Conservation (phyloP, 495 filamentous ascomycete species). For the Diplogelasinospora grovesii region DNA sequence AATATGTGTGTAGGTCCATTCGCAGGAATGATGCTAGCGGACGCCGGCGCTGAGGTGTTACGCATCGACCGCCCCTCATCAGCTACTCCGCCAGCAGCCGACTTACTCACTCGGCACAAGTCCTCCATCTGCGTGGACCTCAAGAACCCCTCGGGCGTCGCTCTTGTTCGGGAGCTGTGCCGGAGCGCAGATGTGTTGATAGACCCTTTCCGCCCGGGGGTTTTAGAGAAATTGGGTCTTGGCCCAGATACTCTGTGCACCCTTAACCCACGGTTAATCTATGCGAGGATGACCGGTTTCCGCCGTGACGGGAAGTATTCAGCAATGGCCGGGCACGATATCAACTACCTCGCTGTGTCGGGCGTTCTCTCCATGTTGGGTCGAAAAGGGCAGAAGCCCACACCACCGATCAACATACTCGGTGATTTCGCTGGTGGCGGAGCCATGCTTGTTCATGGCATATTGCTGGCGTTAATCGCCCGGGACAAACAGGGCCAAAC, state of each 20-base stretch:
- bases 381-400: constrained; percentile 57
- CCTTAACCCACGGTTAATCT: constrained; percentile 69
- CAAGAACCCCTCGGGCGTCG: constrained; percentile 54
- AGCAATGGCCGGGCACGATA: constrained; percentile 92
- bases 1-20: constrained; percentile 72
- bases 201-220: constrained; percentile 87
- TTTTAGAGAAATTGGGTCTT: constrained; percentile 76
- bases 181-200: constrained; percentile 68
- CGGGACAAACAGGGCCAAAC: constrained; percentile 51
- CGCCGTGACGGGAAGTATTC: constrained; percentile 77
- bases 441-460: constrained; percentile 64
- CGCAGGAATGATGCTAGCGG: constrained; percentile 79
- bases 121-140: constrained; percentile 70
- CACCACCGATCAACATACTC: constrained; percentile 74
- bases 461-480: constrained; percentile 55
- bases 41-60: constrained; percentile 81
- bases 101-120: constrained; percentile 75
- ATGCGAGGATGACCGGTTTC: constrained; percentile 84
- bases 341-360: constrained; percentile 90
- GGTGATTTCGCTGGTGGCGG: constrained; percentile 92
- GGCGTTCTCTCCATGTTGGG: constrained; percentile 76
- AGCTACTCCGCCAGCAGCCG: constrained; percentile 43
- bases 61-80: constrained; percentile 66
- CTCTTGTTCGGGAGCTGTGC: constrained; percentile 59
- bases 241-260: constrained; percentile 57